phyloP scores from a whole-genome alignment of 2,329 filamentous ascomycete species.

The Ilyonectria mors-panacis region DNA sequence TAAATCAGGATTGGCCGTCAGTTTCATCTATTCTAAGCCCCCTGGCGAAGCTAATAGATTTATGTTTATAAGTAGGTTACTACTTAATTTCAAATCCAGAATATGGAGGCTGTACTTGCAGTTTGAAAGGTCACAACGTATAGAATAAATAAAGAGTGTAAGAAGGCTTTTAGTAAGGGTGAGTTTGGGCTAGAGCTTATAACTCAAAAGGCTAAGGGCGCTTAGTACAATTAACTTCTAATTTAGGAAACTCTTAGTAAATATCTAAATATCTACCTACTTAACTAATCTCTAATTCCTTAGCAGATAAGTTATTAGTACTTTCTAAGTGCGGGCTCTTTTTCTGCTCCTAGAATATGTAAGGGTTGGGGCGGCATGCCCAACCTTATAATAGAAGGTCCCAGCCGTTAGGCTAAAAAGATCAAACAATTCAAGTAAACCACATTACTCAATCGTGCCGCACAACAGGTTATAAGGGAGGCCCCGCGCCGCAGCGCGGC shows the following conservation, averaged over 20 bases:
- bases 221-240: neutral
- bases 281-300: neutral
- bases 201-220: neutral
- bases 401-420: no score
- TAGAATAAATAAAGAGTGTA: neutral
- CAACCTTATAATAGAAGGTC: no score
- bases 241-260: no score
- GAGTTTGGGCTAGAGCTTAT: neutral
- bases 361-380: no score
- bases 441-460: no score
- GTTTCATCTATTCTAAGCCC: neutral
- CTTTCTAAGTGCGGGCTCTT: neutral
- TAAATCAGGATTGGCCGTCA: neutral
- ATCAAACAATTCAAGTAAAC: no score
- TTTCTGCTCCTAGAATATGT: neutral
- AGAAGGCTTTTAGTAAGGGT: neutral
- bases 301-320: neutral
- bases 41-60: neutral
- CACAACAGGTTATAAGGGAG: no score
- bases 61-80: neutral
- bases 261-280: neutral
- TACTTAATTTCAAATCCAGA: slow-evolving; percentile 1
- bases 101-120: neutral
- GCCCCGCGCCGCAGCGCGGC: no score
- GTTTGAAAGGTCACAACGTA: neutral